Base-by-base conservation (phyloP, 331 rosid species). In the Quercus phellos region DNA sequence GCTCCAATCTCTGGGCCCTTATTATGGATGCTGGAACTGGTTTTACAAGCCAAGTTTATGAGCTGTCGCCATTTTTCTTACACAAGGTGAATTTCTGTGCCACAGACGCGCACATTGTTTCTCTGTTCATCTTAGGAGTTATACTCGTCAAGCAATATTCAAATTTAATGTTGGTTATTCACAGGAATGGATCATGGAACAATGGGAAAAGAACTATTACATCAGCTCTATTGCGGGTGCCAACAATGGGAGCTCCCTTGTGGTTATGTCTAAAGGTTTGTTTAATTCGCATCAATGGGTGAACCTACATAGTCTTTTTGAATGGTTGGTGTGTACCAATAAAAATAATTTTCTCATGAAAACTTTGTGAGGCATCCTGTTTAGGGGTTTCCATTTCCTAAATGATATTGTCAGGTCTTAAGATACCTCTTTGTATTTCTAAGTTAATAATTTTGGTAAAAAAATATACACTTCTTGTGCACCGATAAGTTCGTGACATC, bases 21-120 rank as follows among this genome's bases (percentile, higher is more conserved):
- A 93, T 93, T 70, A 93, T 93, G 98, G 98, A 93, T 71, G 98
- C 98, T 55, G 98, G 97, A 82, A 93, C 98, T 68, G 93, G 92
- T 79, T 93, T 90, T 79, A 74, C 96, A 1, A 76, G 10, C 81
- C 98, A 93, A 91, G 94, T 91, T 77, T 91, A 90, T 79, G 92
- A 93, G 82, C 84, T 91, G 72, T 91, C 98, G 0, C 90, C 97
- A 10, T 81, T 83, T 58, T 93, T 93, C 88, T 85, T 93, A 77
- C 96, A 91, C 87, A 93, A 93, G 98, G 98, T 91, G 73, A 79
- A 53, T 74, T 67, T 51, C 66, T 68, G 70, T 81, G 51, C 74
- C 21, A 35, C 69, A 64, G 17, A 46, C 46, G 10, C 71, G 0
- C 46, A 32, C 51, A 1, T 42, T 10, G 68, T 64, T 29, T 64